phyloP scores from a whole-genome alignment of 257 asterid species.

The Gentiana straminea region DNA sequence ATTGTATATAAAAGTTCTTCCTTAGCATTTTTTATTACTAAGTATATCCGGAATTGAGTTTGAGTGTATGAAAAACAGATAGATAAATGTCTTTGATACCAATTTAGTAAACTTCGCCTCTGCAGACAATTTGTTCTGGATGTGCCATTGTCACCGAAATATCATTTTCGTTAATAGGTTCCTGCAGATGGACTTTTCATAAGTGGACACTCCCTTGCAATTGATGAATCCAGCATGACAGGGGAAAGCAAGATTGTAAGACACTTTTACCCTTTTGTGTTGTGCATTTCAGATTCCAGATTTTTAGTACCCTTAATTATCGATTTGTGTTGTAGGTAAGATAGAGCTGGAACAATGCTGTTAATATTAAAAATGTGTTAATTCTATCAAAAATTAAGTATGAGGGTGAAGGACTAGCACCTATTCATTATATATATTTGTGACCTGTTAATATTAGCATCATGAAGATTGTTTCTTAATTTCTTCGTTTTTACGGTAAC shows the following conservation, averaged over 20 bases:
- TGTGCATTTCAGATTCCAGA: not conserved
- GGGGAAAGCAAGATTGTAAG: not conserved
- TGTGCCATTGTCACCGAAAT: constrained; percentile 30
- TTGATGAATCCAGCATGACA: constrained; percentile 7
- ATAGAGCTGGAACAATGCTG: constrained; percentile 3
- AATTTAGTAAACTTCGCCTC: constrained; percentile 18
- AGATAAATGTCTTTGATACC: too few relatives aligned
- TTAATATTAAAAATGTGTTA: too few relatives aligned
- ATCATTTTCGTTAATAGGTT: constrained; percentile 27
- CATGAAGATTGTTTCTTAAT: too few relatives aligned
- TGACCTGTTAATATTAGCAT: too few relatives aligned
- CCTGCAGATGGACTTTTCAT: constrained; percentile 24
- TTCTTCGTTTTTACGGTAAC: too few relatives aligned
- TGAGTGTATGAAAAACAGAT: too few relatives aligned
- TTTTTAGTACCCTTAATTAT: not conserved
- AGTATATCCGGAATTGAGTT: too few relatives aligned
- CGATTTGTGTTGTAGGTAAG: not conserved
- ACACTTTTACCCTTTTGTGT: not conserved
- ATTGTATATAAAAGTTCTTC: too few relatives aligned
- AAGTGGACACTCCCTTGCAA: not conserved
- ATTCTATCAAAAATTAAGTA: too few relatives aligned
- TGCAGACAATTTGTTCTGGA: constrained; percentile 20
- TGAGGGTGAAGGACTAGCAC: too few relatives aligned
- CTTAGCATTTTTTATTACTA: too few relatives aligned
- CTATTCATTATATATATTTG: too few relatives aligned